phyloP scores from a whole-genome alignment of 257 asterid genomes.

The Solanum lycopersicoides region DNA sequence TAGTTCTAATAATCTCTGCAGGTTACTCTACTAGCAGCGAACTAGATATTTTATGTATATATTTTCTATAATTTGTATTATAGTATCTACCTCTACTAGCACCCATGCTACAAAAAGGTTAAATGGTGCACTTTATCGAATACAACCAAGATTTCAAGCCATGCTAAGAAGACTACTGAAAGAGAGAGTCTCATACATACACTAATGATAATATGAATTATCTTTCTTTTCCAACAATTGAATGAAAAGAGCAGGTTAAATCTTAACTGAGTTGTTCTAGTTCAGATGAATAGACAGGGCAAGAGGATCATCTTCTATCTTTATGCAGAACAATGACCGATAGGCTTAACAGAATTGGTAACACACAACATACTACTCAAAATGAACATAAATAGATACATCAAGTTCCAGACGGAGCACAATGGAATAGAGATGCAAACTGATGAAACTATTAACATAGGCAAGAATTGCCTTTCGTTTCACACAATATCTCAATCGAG shows the following conservation, averaged over 20 bases:
- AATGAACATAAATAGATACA: neutral
- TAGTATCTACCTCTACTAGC: neutral
- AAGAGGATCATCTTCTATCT: neutral
- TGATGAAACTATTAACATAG: neutral
- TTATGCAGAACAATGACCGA: neutral
- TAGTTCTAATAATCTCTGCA: neutral
- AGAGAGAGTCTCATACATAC: neutral
- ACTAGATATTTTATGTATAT: neutral
- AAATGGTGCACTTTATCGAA: neutral
- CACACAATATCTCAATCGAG: neutral
- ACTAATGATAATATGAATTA: neutral
- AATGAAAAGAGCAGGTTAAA: neutral
- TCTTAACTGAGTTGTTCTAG: neutral
- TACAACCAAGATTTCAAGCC: neutral
- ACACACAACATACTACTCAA: neutral
- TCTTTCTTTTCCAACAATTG: neutral
- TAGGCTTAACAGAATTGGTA: neutral
- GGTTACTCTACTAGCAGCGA: neutral
- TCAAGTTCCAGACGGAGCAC: neutral
- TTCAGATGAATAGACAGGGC: neutral
- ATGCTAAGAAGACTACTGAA: neutral
- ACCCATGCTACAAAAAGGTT: neutral
- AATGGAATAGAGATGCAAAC: neutral
- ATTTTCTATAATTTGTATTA: neutral
- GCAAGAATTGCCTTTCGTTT: neutral